Evolutionary conservation across 1,284 basidiomycete genomes (phyloP), one percentile per base, ranked within the genome.

Genomic region (Cutaneotrichosporon cavernicola): DNA sequence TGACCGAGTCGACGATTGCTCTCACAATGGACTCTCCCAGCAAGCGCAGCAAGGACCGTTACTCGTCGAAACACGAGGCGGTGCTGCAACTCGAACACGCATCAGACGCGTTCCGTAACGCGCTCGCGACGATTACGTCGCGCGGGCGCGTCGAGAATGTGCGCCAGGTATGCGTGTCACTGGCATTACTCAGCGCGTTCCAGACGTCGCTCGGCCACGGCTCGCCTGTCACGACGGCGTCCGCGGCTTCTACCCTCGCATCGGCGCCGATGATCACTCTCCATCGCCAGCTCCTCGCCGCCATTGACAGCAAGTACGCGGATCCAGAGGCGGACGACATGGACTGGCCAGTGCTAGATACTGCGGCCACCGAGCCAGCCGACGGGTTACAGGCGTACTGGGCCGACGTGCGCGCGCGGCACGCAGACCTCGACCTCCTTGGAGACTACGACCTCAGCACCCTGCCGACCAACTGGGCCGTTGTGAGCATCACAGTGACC

Each of bases 1-100:
- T 95, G 21, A 85, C 89, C 0, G 92, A 96, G 78, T 93, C 92
- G 11, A 88, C 89, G 8, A 90, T 94, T 64, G 88, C 90, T 0
- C 84, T 94, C 62, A 91, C 92, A 0, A 89, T 91, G 86, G 89
- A 89, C 0, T 87, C 88, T 78, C 84, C 86, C 0, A 84, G 83
- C 43, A 83, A 83, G 61, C 82, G 82, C 53, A 72, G 74, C 0
- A 63, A 75, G 9, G 75, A 82, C 4, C 73, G 78, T 2, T 72
- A 72, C 55, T 76, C 76, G 1, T 82, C 86, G 0, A 83, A 86
- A 0, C 83, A 86, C 63, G 88, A 88, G 26, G 87, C 92, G 32
- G 76, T 89, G 13, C 76, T 80, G 22, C 84, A 85, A 0, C 81
- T 95, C 38, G 83, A 84, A 30, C 82, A 85, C 5, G 89, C 91